A percentile compares a stretch with the other conserved stretches of the same genome.
These are phyloP conservation scores for Huntiella omanensis DNA, from an alignment of 2,329 filamentous ascomycete genomes.

Conservation along the genomic window DNA sequence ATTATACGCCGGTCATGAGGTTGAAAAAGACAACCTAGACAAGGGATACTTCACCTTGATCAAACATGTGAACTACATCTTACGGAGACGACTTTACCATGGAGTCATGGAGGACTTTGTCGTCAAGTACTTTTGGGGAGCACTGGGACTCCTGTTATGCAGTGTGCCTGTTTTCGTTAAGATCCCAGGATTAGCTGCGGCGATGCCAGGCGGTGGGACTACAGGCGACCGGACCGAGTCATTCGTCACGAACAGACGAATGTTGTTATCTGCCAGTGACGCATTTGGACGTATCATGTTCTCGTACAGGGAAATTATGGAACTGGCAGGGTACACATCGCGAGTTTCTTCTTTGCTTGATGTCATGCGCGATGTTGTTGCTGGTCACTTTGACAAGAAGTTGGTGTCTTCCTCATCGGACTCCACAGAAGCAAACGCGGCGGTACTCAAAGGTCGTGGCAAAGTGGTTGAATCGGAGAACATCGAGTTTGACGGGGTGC, in stretches of 20 bases:
- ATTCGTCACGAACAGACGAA: slow-evolving; percentile 84
- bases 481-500: slow-evolving; percentile 75
- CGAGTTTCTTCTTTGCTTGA: slow-evolving; percentile 77
- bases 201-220: slow-evolving; percentile 28
- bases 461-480: slow-evolving; percentile 63
- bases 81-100: slow-evolving; percentile 80
- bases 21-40: slow-evolving; percentile 88
- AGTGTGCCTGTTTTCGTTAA: slow-evolving; percentile 94
- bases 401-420: slow-evolving; percentile 60
- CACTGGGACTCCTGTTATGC: slow-evolving; percentile 75
- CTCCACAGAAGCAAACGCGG: slow-evolving; percentile 61
- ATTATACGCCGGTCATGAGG: slow-evolving; percentile 76
- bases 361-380: slow-evolving; percentile 84
- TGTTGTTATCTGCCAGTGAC: slow-evolving; percentile 84
- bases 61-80: slow-evolving; percentile 94
- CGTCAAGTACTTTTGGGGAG: slow-evolving; percentile 99
- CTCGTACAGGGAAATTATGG: slow-evolving; percentile 92
- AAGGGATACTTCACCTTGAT: slow-evolving; percentile 98
- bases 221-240: slow-evolving; percentile 56
- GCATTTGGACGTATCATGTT: slow-evolving; percentile 95
- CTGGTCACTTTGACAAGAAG: slow-evolving; percentile 88
- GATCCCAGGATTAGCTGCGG: slow-evolving; percentile 33
- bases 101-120: slow-evolving; percentile 99
- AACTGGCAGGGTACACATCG: slow-evolving; percentile 86
- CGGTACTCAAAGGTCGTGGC: slow-evolving; percentile 66